A percentile compares a stretch with the other conserved stretches of the same genome.
Conservation (phyloP, 495 filamentous ascomycete species). For the Neurospora sp. region DNA sequence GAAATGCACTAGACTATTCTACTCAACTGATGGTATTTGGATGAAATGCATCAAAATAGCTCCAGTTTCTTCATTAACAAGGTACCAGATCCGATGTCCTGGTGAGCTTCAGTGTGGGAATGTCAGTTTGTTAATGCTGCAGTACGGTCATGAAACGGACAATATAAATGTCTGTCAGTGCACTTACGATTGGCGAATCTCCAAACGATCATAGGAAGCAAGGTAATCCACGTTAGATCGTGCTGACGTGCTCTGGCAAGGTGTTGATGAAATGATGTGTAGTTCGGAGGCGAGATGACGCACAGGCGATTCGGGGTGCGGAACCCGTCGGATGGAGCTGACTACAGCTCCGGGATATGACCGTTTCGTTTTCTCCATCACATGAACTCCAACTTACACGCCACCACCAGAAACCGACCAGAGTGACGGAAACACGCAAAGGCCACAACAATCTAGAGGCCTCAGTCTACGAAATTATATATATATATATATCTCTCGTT, state of each 20-base stretch:
- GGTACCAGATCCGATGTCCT: not conserved
- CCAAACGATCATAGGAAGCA: not conserved
- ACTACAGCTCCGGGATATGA: not conserved
- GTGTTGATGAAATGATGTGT: not conserved
- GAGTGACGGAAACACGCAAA: not conserved
- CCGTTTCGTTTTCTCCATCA: not conserved
- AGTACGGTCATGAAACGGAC: not conserved
- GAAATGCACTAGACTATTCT: slow-evolving; percentile 16
- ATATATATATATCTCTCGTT: not conserved
- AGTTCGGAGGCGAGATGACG: not conserved
- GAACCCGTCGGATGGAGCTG: not conserved
- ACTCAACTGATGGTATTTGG: not conserved
- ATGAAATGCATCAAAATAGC: not conserved
- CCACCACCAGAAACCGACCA: not conserved
- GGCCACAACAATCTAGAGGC: not conserved
- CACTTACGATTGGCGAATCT: not conserved
- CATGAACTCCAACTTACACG: not conserved
- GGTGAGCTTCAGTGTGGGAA: not conserved
- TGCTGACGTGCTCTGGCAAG: not conserved
- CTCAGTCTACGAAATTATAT: not conserved
- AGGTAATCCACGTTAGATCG: not conserved
- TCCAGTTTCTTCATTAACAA: not conserved
- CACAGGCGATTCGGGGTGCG: not conserved
- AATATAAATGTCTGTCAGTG: not conserved
- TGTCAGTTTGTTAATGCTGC: not conserved